Evolutionary conservation across 2,329 filamentous ascomycete genomes (phyloP).

Genomic region (Colletotrichum sp.): DNA sequence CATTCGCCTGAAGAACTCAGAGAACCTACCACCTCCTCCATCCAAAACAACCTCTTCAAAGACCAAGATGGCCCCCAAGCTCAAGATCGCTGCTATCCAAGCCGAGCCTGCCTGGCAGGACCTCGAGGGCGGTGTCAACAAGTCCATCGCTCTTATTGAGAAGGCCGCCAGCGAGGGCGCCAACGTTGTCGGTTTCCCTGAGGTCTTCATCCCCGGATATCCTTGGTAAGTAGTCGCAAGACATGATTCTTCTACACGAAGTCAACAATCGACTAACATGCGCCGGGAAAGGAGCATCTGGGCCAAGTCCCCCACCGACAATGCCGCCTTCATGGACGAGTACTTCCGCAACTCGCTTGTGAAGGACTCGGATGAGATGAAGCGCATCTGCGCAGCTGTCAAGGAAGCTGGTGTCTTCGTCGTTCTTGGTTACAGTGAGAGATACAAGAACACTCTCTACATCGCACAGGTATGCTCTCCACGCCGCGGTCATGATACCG

Average conservation of each 20-base stretch:
- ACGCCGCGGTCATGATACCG: accelerated
- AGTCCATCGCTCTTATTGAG: constrained; percentile 36
- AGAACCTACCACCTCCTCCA: background rate
- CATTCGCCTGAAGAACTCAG: background rate
- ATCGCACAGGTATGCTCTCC: constrained; percentile 42
- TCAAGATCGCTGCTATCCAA: constrained; percentile 30
- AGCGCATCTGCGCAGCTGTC: constrained; percentile 47
- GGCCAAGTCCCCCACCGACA: constrained; percentile 29
- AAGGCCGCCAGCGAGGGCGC: constrained; percentile 33
- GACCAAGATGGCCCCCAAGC: constrained; percentile 1
- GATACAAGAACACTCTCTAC: constrained; percentile 50
- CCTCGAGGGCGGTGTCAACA: constrained; percentile 37
- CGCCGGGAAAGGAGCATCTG: constrained; percentile 29
- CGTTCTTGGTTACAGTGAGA: constrained; percentile 53
- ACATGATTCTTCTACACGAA: background rate
- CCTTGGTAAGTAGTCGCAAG: constrained; percentile 40
- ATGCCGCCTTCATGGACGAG: constrained; percentile 44
- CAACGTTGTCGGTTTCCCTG: constrained; percentile 46
- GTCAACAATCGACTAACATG: background rate
- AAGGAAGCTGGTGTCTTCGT: constrained; percentile 49
- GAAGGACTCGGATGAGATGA: constrained; percentile 45
- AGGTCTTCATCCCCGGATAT: constrained; percentile 50
- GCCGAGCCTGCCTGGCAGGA: constrained; percentile 31
- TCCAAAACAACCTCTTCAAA: background rate
- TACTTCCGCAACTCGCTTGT: constrained; percentile 51